Evolutionary conservation across 2,329 filamentous ascomycete genomes (phyloP).

Genomic region (Cladosporium sp.): DNA sequence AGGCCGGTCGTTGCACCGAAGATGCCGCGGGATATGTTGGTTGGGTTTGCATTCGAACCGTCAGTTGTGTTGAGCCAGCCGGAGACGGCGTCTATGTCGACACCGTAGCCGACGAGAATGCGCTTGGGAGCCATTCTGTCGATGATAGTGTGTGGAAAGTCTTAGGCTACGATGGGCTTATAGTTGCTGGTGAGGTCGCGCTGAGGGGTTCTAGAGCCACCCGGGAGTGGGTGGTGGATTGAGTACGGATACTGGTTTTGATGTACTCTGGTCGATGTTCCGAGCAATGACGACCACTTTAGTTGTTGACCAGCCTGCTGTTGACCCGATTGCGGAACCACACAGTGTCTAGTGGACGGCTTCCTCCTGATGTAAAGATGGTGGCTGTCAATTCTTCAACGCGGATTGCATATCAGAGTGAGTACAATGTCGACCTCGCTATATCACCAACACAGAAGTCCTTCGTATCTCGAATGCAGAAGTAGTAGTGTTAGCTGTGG

Average conservation of each 20-base stretch:
- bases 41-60: constrained; percentile 40
- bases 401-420: no score
- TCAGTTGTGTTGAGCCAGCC: constrained; percentile 45
- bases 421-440: no score
- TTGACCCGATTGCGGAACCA: neutral
- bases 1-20: constrained; percentile 45
- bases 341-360: no score
- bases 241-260: no score
- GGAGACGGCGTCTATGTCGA: constrained; percentile 44
- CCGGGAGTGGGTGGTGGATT: no score
- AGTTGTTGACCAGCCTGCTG: neutral
- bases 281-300: neutral
- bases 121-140: constrained; percentile 35
- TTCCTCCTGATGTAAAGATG: no score
- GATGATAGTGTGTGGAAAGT: neutral
- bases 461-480: no score
- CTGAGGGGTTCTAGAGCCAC: neutral
- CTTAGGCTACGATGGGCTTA: neutral
- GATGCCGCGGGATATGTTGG: constrained; percentile 42
- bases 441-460: no score
- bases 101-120: constrained; percentile 42
- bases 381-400: no score
- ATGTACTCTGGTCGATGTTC: neutral
- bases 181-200: neutral
- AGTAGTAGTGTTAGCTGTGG: no score